Percentiles rank a stretch among this genome's conserved stretches.
Evolutionary conservation across 1,139 yeast species (phyloP).

Genomic region (Scheffersomyces titani): DNA sequence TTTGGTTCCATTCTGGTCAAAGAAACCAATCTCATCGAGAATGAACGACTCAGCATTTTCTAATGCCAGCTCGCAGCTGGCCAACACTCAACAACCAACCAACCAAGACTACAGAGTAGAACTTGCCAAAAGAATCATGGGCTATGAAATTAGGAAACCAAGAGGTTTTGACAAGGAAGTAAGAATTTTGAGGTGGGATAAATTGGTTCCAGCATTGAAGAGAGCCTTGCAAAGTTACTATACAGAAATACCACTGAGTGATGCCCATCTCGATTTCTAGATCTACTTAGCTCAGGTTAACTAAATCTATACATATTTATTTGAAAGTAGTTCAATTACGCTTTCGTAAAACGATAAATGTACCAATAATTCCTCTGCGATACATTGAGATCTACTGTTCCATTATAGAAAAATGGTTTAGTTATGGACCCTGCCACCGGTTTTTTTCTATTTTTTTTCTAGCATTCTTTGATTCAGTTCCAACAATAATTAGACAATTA

Average conservation of each 20-base stretch:
- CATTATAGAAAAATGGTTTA: not conserved
- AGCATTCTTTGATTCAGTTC: not conserved
- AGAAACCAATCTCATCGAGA: slow-evolving; percentile 57
- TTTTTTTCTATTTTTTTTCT: too few species aligned
- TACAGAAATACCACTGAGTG: slow-evolving; percentile 46
- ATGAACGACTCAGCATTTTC: slow-evolving; percentile 27
- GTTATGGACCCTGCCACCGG: not conserved
- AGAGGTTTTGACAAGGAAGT: slow-evolving; percentile 71
- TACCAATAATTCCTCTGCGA: too few species aligned
- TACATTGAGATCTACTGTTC: not conserved
- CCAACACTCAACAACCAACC: slow-evolving; percentile 11
- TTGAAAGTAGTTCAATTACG: not conserved
- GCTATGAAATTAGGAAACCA: slow-evolving; percentile 63
- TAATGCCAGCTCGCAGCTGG: slow-evolving; percentile 3
- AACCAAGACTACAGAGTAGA: slow-evolving; percentile 53
- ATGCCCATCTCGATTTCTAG: not conserved
- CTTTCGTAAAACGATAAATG: not conserved
- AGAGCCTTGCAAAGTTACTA: slow-evolving; percentile 68
- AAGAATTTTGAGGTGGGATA: slow-evolving; percentile 61
- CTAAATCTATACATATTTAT: not conserved
- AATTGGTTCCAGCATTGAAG: slow-evolving; percentile 56
- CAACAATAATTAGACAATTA: not conserved
- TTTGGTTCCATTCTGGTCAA: slow-evolving; percentile 69
- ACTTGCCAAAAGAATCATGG: slow-evolving; percentile 65
- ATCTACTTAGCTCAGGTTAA: slow-evolving; percentile 19